Evolutionary conservation across 2,329 filamentous ascomycete genomes (phyloP).

Genomic region (Trichoderma atrobrunneum): DNA sequence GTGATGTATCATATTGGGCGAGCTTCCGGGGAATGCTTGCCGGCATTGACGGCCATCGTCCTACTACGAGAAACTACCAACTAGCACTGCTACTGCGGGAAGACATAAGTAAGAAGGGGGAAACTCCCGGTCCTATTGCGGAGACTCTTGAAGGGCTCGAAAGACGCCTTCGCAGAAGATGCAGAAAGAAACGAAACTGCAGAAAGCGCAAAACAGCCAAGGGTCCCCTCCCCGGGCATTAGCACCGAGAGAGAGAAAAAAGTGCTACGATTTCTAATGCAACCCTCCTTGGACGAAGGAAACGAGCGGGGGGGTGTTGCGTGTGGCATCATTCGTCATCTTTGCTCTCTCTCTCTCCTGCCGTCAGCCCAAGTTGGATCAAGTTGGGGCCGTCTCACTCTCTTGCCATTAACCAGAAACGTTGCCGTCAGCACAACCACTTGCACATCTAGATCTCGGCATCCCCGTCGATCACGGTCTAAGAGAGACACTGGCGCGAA

Average conservation of each 20-base stretch:
- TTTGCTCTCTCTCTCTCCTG: neutral
- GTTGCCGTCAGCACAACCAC: neutral
- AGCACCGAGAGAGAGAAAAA: neutral
- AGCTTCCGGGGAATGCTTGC: conserved; percentile 15
- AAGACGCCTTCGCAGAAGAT: neutral
- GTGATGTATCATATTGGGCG: conserved; percentile 5
- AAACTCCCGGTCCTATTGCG: conserved; percentile 14
- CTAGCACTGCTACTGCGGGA: neutral
- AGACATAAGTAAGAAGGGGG: neutral
- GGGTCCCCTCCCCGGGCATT: neutral
- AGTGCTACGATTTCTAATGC: neutral
- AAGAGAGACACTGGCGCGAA: conserved; percentile 1
- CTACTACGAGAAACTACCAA: neutral
- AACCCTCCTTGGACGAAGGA: neutral
- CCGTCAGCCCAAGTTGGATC: neutral
- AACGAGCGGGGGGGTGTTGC: neutral
- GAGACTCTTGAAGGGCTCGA: neutral
- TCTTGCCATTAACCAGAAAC: neutral
- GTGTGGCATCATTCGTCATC: conserved; percentile 4
- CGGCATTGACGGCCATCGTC: conserved; percentile 2
- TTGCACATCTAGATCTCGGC: conserved; percentile 14
- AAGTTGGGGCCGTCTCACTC: neutral
- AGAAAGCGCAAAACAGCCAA: neutral
- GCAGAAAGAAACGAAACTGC: neutral
- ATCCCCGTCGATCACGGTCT: conserved; percentile 10